A percentile compares a stretch with the other conserved stretches of the same genome.
Conservation (phyloP, 495 filamentous ascomycete genomes). For the Apodospora peruviana region DNA sequence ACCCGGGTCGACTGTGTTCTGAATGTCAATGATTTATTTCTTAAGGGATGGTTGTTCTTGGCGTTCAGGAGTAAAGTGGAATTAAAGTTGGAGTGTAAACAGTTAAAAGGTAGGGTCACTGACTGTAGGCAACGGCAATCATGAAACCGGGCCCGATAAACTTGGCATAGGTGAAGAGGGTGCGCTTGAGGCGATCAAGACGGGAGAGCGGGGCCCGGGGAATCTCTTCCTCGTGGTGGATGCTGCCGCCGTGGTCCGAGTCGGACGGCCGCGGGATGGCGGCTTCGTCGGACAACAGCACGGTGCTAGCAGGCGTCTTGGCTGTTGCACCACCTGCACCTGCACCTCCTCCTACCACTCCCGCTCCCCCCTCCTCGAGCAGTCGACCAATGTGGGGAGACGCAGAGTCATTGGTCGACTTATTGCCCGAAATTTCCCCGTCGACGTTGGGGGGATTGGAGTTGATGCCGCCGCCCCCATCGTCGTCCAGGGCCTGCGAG, state of each 20-base stretch:
- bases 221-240: not conserved
- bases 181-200: conserved; percentile 23
- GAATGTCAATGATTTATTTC: not conserved
- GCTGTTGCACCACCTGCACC: not conserved
- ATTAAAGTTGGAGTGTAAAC: conserved; percentile 17
- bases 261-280: not conserved
- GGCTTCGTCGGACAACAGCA: not conserved
- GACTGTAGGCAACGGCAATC: conserved; percentile 63
- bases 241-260: not conserved
- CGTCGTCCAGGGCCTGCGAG: conserved; percentile 1
- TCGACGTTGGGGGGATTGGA: not conserved
- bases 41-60: not conserved
- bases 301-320: not conserved
- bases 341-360: not conserved
- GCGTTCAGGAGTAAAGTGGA: conserved; percentile 10
- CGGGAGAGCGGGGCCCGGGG: not conserved
- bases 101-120: conserved; percentile 7
- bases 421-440: not conserved
- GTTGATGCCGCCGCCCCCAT: not conserved
- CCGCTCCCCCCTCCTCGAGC: not conserved
- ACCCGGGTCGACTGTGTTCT: conserved; percentile 23
- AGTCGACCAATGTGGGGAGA: conserved; percentile 5
- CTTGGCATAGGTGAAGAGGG: conserved; percentile 58
- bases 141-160: conserved; percentile 88
- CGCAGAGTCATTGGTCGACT: not conserved